Percentiles rank a stretch among this genome's conserved stretches.
Evolutionary conservation across 371 early-diverging fungal species (phyloP).

Genomic region (Mortierella sp.): DNA sequence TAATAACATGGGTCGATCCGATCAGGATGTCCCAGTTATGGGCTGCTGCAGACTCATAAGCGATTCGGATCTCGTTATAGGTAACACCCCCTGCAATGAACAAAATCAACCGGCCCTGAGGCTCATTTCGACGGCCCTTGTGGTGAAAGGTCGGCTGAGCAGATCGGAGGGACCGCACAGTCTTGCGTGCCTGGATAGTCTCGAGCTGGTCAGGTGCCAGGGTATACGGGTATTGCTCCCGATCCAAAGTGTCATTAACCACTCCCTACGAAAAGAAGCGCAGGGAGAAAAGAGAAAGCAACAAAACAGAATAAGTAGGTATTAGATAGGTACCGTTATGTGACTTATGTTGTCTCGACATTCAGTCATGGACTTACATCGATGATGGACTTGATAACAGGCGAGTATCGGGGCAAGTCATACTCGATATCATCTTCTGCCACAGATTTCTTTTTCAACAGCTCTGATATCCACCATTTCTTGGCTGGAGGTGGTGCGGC

Average conservation of each 20-base stretch:
- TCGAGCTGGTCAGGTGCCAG: constrained; percentile 45
- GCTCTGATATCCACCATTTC: constrained; percentile 43
- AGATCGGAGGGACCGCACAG: constrained; percentile 52
- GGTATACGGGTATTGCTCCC: constrained; percentile 43
- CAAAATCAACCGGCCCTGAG: constrained; percentile 59
- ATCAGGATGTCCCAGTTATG: constrained; percentile 84
- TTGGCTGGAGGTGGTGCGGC: constrained; percentile 52
- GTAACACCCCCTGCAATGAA: constrained; percentile 96
- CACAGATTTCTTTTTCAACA: constrained; percentile 58
- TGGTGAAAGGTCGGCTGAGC: constrained; percentile 54
- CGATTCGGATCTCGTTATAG: constrained; percentile 87
- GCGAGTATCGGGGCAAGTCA: constrained; percentile 78
- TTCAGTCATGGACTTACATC: constrained; percentile 18
- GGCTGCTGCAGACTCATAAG: constrained; percentile 84
- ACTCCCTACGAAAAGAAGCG: constrained; percentile 27
- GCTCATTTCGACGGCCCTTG: constrained; percentile 55
- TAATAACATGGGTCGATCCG: constrained; percentile 85
- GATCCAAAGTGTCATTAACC: constrained; percentile 45
- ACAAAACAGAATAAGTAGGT: background rate
- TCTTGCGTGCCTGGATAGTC: constrained; percentile 53
- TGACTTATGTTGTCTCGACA: no score
- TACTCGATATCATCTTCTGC: constrained; percentile 71
- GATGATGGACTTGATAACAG: constrained; percentile 65
- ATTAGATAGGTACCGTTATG: background rate
- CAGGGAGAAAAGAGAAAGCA: background rate